Conservation (phyloP, 148 eudicot genomes). For the Vaccinium darrowii region DNA sequence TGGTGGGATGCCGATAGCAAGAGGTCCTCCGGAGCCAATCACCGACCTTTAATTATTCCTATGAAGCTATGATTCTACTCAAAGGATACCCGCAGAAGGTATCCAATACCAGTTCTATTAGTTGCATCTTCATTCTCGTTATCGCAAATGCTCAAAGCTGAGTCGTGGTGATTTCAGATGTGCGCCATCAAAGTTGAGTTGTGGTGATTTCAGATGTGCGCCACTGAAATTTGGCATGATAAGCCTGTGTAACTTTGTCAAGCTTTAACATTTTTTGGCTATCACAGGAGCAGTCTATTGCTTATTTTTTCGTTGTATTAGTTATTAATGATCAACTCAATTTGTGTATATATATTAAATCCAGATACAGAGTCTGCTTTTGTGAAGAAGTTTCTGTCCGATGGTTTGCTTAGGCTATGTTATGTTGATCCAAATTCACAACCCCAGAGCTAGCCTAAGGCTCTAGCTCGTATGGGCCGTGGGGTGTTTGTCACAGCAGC, state of each 20-base stretch:
- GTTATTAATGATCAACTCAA: background rate
- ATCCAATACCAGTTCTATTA: background rate
- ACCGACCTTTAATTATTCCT: conserved; percentile 10
- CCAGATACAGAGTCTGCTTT: background rate
- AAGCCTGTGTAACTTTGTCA: background rate
- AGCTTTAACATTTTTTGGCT: background rate
- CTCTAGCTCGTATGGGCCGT: background rate
- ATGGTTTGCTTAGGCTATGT: background rate
- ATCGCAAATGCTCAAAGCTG: background rate
- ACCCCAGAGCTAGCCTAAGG: background rate
- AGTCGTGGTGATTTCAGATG: background rate
- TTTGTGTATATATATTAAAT: background rate
- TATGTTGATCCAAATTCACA: background rate
- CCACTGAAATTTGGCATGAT: background rate
- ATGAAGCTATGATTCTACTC: background rate
- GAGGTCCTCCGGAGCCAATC: conserved; percentile 68
- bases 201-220: background rate
- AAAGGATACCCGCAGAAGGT: background rate
- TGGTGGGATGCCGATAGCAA: conserved; percentile 56
- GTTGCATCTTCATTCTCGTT: background rate
- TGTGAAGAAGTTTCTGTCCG: background rate
- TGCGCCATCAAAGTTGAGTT: background rate
- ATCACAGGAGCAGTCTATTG: background rate
- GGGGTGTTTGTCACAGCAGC: background rate
- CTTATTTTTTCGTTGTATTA: background rate